Evolutionary conservation across 202 grass and related monocot genomes (phyloP), one percentile per base, ranked within the genome.

Genomic region (Miscanthus sacchariflorus): DNA sequence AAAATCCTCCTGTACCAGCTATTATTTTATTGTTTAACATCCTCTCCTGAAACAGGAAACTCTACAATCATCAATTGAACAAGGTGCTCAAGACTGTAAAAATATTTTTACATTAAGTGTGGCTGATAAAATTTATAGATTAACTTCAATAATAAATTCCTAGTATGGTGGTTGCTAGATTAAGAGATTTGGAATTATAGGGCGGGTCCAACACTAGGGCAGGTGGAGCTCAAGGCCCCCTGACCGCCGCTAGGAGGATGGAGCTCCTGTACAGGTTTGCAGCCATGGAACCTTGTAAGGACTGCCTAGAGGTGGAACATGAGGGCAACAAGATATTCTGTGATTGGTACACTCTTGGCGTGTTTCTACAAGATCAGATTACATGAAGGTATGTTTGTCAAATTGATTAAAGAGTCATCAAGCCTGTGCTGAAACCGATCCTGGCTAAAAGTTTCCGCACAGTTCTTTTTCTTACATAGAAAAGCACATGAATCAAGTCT

Each of bases 21-120:
- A 11, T 76, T 77, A 39, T 83, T 74, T 56, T 52, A 48, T 86
- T 27, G 0, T 63, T 89, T 40, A 79, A 77, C 86, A 89, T 89
- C 67, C 83, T 89, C 45, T 89, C 86, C 90, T 92, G 86, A 80
- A 73, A 87, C 23, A 81, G 40, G 66, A 39, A 21, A 85, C 66
- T 35, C 12, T 73, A 71, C 30, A 79, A 77, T n/a, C 23, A 49
- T 80, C 61, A 88, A 4, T 39, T 72, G 10, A 84, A 43, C 15
- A 87, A 35, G 25, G 64, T 46, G 54, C 59, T 42, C n/a, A 24
- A 61, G 58, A 61, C 58, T 23, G 21, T 65, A 65, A 65, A 10
- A 65, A 13, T 27, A 65, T 13, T 65, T 65, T 25, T 64, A 64
- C 59, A 64, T 24, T 9, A 23, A 10, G 21, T 28, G 24, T 67